Percentiles rank a stretch among this genome's conserved stretches.
Conservation (phyloP, 306 rosid species). For the Herpetospermum pedunculosum region DNA sequence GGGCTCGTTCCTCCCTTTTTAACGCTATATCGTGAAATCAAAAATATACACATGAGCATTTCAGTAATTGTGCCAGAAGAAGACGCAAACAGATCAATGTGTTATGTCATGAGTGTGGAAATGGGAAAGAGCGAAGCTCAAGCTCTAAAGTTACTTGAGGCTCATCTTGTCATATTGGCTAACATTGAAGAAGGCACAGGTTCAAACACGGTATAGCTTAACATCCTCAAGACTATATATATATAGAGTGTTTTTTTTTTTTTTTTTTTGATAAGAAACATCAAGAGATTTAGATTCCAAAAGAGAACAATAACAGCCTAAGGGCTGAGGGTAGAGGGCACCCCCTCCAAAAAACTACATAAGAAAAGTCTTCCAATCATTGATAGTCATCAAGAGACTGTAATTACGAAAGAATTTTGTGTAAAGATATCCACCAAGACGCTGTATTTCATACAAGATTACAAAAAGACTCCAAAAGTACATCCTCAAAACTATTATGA, state of each 20-base stretch:
- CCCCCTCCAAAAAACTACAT: too few species aligned
- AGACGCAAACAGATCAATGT: not conserved
- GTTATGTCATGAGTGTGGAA: not conserved
- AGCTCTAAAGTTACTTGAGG: not conserved
- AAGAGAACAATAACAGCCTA: too few species aligned
- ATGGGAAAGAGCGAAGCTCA: not conserved
- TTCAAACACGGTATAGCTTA: not conserved
- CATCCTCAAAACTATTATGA: not conserved
- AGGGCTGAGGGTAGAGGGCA: too few species aligned
- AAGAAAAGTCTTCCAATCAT: too few species aligned
- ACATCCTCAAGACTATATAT: not conserved
- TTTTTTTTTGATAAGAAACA: too few species aligned
- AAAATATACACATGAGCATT: not conserved
- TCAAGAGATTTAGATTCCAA: too few species aligned
- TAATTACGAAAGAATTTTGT: too few species aligned
- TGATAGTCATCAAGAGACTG: too few species aligned
- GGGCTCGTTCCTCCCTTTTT: conserved; percentile 81
- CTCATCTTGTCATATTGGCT: not conserved
- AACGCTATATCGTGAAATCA: conserved; percentile 33
- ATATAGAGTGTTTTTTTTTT: too few species aligned
- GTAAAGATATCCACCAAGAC: too few species aligned
- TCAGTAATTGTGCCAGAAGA: not conserved
- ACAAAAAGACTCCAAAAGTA: too few species aligned
- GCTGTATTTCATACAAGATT: too few species aligned
- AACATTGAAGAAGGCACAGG: not conserved